phyloP scores from a whole-genome alignment of 2,329 filamentous ascomycete species.

The Pseudocercospora fuligena region DNA sequence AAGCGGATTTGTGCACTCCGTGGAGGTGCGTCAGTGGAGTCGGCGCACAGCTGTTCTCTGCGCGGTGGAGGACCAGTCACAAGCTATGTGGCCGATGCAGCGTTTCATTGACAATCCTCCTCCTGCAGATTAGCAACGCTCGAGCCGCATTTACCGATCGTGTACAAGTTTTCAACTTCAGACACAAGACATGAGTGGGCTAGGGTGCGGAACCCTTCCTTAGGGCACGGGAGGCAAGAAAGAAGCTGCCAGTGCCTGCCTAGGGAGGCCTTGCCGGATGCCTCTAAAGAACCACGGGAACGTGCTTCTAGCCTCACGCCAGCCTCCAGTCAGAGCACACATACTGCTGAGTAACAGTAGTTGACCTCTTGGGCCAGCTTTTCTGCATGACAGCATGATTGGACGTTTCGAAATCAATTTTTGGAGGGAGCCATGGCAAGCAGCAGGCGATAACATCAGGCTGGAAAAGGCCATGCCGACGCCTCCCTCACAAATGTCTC shows the following conservation, averaged over 20 bases:
- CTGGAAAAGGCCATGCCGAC: background rate
- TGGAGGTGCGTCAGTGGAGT: conserved; percentile 6
- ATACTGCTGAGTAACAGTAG: background rate
- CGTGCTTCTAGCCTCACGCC: conserved; percentile 1
- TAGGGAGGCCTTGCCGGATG: background rate
- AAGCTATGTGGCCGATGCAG: background rate
- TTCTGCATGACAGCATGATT: too few relatives aligned
- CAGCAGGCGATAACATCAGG: too few relatives aligned
- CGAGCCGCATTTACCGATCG: conserved; percentile 3
- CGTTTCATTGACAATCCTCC: conserved; percentile 2
- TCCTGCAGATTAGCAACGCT: conserved; percentile 1
- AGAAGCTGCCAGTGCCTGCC: background rate
- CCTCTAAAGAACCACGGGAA: background rate
- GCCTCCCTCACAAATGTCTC: background rate
- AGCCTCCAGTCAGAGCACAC: too few relatives aligned
- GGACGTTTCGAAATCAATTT: too few relatives aligned
- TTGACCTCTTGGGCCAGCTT: background rate
- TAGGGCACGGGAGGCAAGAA: conserved; percentile 2
- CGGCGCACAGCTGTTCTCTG: conserved; percentile 1
- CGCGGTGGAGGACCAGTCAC: background rate
- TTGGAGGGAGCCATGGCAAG: too few relatives aligned
- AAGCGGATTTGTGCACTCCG: background rate
- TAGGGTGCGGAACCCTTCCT: conserved; percentile 1
- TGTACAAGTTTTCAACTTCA: background rate
- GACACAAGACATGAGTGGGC: background rate